Evolutionary conservation across 2,329 filamentous ascomycete species (phyloP), one percentile per base, ranked within the genome.

Genomic region (Calonectria hawksworthii): DNA sequence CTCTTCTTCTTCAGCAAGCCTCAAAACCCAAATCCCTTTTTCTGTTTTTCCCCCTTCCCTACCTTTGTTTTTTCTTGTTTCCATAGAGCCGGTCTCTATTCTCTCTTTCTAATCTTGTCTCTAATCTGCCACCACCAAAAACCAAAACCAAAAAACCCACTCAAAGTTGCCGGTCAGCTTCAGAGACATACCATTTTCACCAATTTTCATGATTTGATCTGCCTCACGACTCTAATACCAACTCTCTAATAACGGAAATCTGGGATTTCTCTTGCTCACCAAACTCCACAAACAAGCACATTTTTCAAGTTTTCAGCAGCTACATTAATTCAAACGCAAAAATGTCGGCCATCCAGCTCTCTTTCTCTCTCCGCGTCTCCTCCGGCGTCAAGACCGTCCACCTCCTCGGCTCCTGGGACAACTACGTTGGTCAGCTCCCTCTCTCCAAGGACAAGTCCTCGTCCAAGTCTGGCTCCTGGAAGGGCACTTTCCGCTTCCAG

Each of bases 371-470:
- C 86, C 95, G 96, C 89, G 98, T 98, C 86, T 98, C 96, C 84
- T 93, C 95, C 85, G 95, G 96, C 88, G 95, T 98, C 91, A 98
- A 98, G 93, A 96, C 96, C 84, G 96, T 98, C 85, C 96, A 99
- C 86, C 91, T 99, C 81, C 94, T 99, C 88, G 96, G 96, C 83
- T 99, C 96, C 80, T 99, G 96, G 96, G 97, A 99, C 90, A 95
- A 95, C 90, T 99, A 99, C 92, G 90, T 92, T 81, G 95, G 95
- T 80, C 96, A 98, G 88, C 95, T 98, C 82, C 96, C 96, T 72
- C 94, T 99, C 82, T 95, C 96, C 88, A 96, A 96, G 89, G 95
- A 98, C 86, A 93, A 92, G 89, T 88, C 90, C 83, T 91, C 94
- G 64, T 93, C 93, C 87, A 98, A 98, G 90, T 92, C 94, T 72